Evolutionary conservation across 169 alveolate species (phyloP).

Genomic region (Babesia gibsoni): DNA sequence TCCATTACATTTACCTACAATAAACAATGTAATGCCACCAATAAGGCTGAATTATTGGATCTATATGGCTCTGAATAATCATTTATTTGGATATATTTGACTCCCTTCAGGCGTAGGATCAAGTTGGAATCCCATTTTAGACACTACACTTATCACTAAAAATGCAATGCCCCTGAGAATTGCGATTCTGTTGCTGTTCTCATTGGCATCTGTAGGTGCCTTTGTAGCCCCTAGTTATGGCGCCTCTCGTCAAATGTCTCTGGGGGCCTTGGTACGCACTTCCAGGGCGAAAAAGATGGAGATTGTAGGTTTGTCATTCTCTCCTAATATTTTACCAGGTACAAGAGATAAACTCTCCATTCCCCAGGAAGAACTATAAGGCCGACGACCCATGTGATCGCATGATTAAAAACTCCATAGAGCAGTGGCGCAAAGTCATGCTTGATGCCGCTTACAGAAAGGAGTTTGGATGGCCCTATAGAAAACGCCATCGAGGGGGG

Average conservation of each 20-base stretch:
- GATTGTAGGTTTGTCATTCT: background rate
- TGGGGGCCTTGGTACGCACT: slow-evolving; percentile 29
- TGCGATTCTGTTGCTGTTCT: background rate
- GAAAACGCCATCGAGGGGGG: slow-evolving; percentile 63
- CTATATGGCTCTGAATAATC: too few species aligned
- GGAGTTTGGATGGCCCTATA: slow-evolving; percentile 42
- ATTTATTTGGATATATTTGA: too few species aligned
- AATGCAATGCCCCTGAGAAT: slow-evolving; percentile 30
- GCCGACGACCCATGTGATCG: slow-evolving; percentile 52
- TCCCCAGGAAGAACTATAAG: slow-evolving; percentile 43
- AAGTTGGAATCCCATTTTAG: too few species aligned
- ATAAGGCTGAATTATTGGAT: too few species aligned
- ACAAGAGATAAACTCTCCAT: slow-evolving; percentile 40
- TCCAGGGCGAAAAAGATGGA: slow-evolving; percentile 41
- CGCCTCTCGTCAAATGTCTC: background rate
- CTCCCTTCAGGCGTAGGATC: too few species aligned
- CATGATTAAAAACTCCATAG: slow-evolving; percentile 46
- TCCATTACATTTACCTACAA: too few species aligned
- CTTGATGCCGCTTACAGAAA: slow-evolving; percentile 40
- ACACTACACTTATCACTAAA: too few species aligned
- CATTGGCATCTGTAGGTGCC: background rate
- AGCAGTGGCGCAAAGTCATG: slow-evolving; percentile 33
- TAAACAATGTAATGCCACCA: too few species aligned
- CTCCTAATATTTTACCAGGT: slow-evolving; percentile 10
- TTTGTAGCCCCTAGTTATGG: background rate